Conservation (phyloP, 768 basidiomycete genomes). For the Grammothele lineata region DNA sequence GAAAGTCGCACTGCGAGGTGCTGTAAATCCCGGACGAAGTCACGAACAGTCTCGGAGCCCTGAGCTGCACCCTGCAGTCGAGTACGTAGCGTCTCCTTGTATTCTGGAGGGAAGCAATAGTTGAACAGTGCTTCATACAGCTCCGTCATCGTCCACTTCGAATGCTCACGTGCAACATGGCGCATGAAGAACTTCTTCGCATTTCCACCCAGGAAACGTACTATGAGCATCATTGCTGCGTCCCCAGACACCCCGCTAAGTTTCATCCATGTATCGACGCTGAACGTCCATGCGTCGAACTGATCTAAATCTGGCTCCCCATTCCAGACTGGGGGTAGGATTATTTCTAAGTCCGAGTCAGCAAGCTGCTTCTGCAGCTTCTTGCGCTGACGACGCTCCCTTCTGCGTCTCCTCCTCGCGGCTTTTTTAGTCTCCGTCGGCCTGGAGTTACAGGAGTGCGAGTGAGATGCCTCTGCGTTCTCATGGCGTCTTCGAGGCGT, state of each 20-base stretch:
- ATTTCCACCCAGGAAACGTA: constrained; percentile 12
- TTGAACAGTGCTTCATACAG: constrained; percentile 12
- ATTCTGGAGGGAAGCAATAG: constrained; percentile 14
- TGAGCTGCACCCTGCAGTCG: background rate
- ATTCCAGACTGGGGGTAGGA: constrained; percentile 12
- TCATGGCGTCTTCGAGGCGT: too few relatives aligned
- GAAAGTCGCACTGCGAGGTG: constrained; percentile 17
- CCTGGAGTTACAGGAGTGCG: too few relatives aligned
- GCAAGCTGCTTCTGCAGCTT: too few relatives aligned
- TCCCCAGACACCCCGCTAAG: constrained; percentile 7
- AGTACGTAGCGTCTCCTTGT: constrained; percentile 1
- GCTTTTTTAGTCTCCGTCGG: too few relatives aligned
- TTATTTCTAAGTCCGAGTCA: too few relatives aligned
- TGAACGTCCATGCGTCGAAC: constrained; percentile 13
- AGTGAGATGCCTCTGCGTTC: too few relatives aligned
- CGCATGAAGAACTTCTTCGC: constrained; percentile 23
- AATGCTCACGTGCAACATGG: constrained; percentile 12
- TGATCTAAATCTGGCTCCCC: constrained; percentile 15
- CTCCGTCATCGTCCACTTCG: constrained; percentile 11
- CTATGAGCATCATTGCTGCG: constrained; percentile 9
- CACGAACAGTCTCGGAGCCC: constrained; percentile 5
- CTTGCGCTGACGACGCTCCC: too few relatives aligned
- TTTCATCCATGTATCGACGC: constrained; percentile 15
- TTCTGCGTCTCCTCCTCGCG: too few relatives aligned
- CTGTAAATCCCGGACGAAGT: constrained; percentile 19